A percentile compares a stretch with the other conserved stretches of the same genome.
Conservation (phyloP, 257 asterid species). For the Pogostemon cablin region DNA sequence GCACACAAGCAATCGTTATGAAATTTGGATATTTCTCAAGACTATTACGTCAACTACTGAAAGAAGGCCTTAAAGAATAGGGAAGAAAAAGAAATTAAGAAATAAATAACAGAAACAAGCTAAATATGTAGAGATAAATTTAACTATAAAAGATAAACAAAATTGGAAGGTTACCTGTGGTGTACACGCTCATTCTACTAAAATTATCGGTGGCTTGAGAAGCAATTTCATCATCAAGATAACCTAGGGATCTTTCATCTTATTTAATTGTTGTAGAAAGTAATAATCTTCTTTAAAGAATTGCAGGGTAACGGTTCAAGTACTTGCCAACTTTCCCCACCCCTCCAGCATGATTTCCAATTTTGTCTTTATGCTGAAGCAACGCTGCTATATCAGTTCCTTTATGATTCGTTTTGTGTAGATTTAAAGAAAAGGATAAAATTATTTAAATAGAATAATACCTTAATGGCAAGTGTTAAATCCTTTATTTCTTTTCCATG, state of each 20-base stretch:
- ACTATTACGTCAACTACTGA: neutral
- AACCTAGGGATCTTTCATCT: slow-evolving; percentile 55
- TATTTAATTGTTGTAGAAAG: slow-evolving; percentile 88
- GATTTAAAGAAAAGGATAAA: too few relatives aligned
- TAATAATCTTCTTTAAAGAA: slow-evolving; percentile 82
- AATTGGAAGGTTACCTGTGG: slow-evolving; percentile 62
- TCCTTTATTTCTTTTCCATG: too few relatives aligned
- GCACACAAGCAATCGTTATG: too few relatives aligned
- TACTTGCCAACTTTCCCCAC: slow-evolving; percentile 70
- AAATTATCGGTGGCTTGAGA: slow-evolving; percentile 45
- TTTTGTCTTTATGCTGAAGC: too few relatives aligned
- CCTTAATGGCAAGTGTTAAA: too few relatives aligned
- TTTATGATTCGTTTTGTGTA: too few relatives aligned
- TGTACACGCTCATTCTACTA: slow-evolving; percentile 50
- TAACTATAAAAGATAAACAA: slow-evolving; percentile 20
- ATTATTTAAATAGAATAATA: too few relatives aligned
- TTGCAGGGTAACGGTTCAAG: slow-evolving; percentile 44
- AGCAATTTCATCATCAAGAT: slow-evolving; percentile 85
- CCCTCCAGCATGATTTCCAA: slow-evolving; percentile 71
- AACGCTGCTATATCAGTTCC: too few relatives aligned
- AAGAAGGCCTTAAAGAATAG: neutral
- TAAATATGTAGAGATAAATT: neutral
- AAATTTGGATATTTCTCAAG: neutral
- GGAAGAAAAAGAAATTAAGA: neutral
- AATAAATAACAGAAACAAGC: neutral